These are phyloP conservation scores for Lentinula lateritia DNA, from an alignment of 768 basidiomycete species.

Conservation along the genomic window DNA sequence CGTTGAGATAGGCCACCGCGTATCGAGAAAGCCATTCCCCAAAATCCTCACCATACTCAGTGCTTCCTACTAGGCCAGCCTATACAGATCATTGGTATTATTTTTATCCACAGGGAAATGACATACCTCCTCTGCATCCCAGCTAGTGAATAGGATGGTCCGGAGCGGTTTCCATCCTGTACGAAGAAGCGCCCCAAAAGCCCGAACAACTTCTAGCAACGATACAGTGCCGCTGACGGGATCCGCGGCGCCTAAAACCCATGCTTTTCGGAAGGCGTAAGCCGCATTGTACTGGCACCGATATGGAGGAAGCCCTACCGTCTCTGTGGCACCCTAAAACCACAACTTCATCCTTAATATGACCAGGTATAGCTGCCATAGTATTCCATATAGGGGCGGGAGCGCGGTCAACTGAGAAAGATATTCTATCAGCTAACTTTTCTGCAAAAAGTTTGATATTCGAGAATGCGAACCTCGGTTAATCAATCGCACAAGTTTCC, in stretches of 20 bases:
- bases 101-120: neutral
- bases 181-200: conserved; percentile 60
- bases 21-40: conserved; percentile 70
- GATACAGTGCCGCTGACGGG: conserved; percentile 78
- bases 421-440: neutral
- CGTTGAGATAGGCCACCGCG: conserved; percentile 83
- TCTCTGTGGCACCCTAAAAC: conserved; percentile 88
- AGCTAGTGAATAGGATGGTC: conserved; percentile 66
- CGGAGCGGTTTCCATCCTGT: conserved; percentile 82
- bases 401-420: conserved; percentile 56
- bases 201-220: conserved; percentile 71
- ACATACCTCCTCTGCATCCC: conserved; percentile 67
- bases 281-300: neutral
- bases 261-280: conserved; percentile 28
- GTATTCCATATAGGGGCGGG: conserved; percentile 91
- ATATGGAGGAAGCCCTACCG: conserved; percentile 37
- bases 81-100: conserved; percentile 9
- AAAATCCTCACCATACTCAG: conserved; percentile 95
- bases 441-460: neutral
- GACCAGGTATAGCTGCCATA: conserved; percentile 78
- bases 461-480: conserved; percentile 40
- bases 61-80: conserved; percentile 77
- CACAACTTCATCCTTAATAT: conserved; percentile 80
- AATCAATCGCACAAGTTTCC: conserved; percentile 41
- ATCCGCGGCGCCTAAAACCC: conserved; percentile 80